These are phyloP conservation scores for Lentinula aciculospora DNA, from an alignment of 768 basidiomycete species.

Conservation along the genomic window DNA sequence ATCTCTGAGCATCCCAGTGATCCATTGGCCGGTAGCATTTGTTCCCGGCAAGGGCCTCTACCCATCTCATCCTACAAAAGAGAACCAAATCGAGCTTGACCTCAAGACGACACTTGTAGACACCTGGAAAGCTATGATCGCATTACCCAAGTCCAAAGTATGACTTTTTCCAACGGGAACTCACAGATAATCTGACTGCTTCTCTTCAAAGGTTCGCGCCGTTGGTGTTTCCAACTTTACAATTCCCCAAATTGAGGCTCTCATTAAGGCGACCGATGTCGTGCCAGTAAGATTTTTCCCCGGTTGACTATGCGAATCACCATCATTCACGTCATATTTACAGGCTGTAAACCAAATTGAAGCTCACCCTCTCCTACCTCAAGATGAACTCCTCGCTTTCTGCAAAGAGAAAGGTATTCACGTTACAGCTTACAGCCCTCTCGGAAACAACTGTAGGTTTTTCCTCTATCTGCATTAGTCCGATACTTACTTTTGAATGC, in stretches of 20 bases:
- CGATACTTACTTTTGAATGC: background rate
- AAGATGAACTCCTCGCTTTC: slow-evolving; percentile 67
- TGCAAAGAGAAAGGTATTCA: slow-evolving; percentile 68
- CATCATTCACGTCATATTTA: background rate
- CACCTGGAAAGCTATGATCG: slow-evolving; percentile 80
- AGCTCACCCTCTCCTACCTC: slow-evolving; percentile 74
- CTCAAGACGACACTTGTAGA: slow-evolving; percentile 57
- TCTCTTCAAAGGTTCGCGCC: slow-evolving; percentile 42
- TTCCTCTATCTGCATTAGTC: background rate
- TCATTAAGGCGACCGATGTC: slow-evolving; percentile 66
- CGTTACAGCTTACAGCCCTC: slow-evolving; percentile 60
- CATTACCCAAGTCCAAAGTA: slow-evolving; percentile 68
- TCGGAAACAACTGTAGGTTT: slow-evolving; percentile 71
- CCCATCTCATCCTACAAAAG: slow-evolving; percentile 43
- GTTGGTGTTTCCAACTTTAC: slow-evolving; percentile 86
- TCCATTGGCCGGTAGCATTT: slow-evolving; percentile 82
- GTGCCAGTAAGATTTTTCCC: slow-evolving; percentile 48
- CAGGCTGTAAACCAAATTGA: slow-evolving; percentile 77
- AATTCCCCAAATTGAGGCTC: slow-evolving; percentile 54
- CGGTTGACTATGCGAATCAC: background rate
- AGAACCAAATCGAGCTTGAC: slow-evolving; percentile 51
- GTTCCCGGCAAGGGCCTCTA: slow-evolving; percentile 45
- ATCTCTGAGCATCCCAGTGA: slow-evolving; percentile 34
- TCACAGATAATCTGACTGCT: background rate
- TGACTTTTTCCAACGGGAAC: background rate